phyloP scores from a whole-genome alignment of 148 eudicot species.

The Mesembryanthemum crystallinum region DNA sequence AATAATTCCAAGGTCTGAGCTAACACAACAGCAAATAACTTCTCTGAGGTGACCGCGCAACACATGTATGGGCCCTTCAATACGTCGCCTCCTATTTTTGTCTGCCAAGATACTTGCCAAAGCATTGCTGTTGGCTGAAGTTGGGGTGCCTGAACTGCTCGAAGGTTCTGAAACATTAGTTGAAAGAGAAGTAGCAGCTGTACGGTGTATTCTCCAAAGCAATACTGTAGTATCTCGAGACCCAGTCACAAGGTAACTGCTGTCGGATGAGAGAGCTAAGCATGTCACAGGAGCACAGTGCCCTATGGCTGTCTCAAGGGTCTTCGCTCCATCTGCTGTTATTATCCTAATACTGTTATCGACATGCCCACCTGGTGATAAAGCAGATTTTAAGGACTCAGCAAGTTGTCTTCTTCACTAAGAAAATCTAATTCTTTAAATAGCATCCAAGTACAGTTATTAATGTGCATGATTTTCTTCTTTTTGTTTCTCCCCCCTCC shows the following conservation, averaged over 20 bases:
- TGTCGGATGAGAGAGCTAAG: constrained; percentile 71
- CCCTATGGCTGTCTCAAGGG: constrained; percentile 84
- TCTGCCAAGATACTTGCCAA: constrained; percentile 45
- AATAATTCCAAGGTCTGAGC: constrained; percentile 86
- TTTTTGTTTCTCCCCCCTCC: too few species aligned
- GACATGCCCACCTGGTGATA: constrained; percentile 80
- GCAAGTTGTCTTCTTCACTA: background rate
- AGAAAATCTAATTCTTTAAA: background rate
- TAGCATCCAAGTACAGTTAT: background rate
- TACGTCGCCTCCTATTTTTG: constrained; percentile 53
- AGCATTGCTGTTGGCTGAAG: constrained; percentile 47
- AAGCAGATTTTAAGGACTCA: constrained; percentile 8
- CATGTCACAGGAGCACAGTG: constrained; percentile 99
- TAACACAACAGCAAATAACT: constrained; percentile 74
- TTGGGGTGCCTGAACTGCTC: constrained; percentile 45
- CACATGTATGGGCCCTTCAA: constrained; percentile 94
- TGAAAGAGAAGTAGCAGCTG: constrained; percentile 37
- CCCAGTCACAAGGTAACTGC: constrained; percentile 88
- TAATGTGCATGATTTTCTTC: background rate
- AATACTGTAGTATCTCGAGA: constrained; percentile 79
- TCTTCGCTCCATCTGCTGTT: constrained; percentile 84
- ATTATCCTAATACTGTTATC: constrained; percentile 81
- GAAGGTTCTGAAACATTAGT: constrained; percentile 47
- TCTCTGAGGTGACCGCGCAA: constrained; percentile 88
- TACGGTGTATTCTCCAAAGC: constrained; percentile 78